Percentiles rank a stretch among this genome's conserved stretches.
Evolutionary conservation across 345 rosid genomes (phyloP).

Genomic region (Odontarrhena argentea): DNA sequence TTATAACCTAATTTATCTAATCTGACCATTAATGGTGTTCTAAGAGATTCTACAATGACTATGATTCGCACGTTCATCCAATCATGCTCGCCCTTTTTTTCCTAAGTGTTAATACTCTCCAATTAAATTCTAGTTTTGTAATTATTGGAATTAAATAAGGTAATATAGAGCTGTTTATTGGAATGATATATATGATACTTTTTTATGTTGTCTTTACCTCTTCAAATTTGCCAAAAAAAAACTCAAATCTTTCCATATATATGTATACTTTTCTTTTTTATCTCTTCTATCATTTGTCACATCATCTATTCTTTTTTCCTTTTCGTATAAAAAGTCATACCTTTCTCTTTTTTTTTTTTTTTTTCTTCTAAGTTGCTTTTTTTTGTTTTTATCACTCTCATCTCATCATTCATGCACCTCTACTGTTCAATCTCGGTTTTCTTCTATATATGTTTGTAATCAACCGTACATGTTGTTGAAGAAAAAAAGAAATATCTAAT

Average conservation of each 20-base stretch:
- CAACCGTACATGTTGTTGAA: too few species aligned
- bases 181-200: neutral
- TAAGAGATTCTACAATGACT: neutral
- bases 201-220: slow-evolving; percentile 10
- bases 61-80: slow-evolving; percentile 12
- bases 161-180: neutral
- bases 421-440: too few species aligned
- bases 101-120: neutral
- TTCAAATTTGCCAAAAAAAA: neutral
- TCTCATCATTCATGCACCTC: slow-evolving; percentile 29
- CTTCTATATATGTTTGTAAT: too few species aligned
- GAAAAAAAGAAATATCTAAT: too few species aligned
- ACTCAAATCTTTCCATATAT: neutral
- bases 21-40: neutral
- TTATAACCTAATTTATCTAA: too few species aligned
- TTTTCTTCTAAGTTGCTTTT: too few species aligned
- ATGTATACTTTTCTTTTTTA: neutral
- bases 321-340: neutral
- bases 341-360: neutral
- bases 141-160: neutral
- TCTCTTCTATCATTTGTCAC: slow-evolving; percentile 24
- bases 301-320: slow-evolving; percentile 1
- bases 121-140: neutral
- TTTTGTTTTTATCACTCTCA: slow-evolving; percentile 1
- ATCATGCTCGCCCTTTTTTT: neutral